phyloP scores from a whole-genome alignment of 371 early-diverging fungal genomes.

The Mucor lusitanicus region DNA sequence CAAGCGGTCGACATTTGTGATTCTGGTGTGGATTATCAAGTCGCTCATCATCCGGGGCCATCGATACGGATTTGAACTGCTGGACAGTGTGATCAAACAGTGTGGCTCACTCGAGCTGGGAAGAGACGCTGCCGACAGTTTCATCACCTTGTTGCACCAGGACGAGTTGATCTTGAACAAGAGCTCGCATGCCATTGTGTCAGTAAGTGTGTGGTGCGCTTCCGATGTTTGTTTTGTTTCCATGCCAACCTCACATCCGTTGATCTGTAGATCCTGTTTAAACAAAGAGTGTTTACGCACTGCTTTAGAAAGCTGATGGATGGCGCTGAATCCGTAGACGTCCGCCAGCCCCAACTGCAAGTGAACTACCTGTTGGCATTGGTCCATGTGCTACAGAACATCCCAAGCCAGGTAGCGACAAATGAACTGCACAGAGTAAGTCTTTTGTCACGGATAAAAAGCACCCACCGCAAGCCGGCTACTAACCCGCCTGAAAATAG shows the following conservation, averaged over 20 bases:
- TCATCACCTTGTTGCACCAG: conserved; percentile 64
- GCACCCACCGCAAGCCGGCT: not conserved
- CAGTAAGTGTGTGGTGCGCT: conserved; percentile 35
- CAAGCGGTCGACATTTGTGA: conserved; percentile 9
- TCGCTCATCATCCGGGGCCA: conserved; percentile 59
- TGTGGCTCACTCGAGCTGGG: conserved; percentile 51
- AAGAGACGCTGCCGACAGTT: conserved; percentile 60
- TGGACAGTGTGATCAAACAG: conserved; percentile 52
- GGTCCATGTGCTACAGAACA: conserved; percentile 70
- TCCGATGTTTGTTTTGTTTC: not conserved
- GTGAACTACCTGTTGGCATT: conserved; percentile 63
- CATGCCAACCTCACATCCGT: not conserved
- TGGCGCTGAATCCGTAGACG: conserved; percentile 8
- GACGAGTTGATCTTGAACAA: conserved; percentile 67
- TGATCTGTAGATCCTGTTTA: conserved; percentile 61
- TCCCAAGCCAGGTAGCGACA: conserved; percentile 73
- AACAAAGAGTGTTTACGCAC: conserved; percentile 75
- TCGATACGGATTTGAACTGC: conserved; percentile 52
- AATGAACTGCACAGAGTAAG: conserved; percentile 68
- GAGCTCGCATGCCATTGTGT: conserved; percentile 62
- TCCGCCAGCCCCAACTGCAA: conserved; percentile 28
- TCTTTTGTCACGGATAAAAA: not conserved
- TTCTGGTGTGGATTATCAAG: conserved; percentile 42
- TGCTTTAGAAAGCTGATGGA: conserved; percentile 61
- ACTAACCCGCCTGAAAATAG: conserved; percentile 4